Evolutionary conservation across 169 alveolate species (phyloP), one percentile per base, ranked within the genome.

Genomic region (Plasmodium cynomolgi): DNA sequence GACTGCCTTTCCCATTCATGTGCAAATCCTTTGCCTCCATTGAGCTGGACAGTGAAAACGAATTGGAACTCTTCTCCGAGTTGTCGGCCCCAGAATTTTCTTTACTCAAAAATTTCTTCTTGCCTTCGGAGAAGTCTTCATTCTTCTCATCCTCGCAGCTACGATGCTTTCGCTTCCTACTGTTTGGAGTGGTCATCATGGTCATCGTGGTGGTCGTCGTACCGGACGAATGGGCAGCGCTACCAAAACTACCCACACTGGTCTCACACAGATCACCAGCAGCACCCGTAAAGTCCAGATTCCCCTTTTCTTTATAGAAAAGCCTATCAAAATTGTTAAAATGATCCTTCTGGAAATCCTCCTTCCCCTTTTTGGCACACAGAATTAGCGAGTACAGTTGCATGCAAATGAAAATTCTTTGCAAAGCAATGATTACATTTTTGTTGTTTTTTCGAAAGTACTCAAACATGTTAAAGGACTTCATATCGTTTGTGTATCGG

Each of bases 381-480:
- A 90, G 68, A 80, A 90, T 50, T 23, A 90, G 54, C 0, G 94
- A 90, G 47, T 90, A 90, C 75, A 90, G 1, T 34, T 90, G 94
- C 94, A 90, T 90, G 75, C 94, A 90, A 11, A 90, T 41, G 29
- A 90, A 90, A 34, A 90, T 80, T 80, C 94, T 79, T 56, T 90
- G 94, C 11, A 90, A 44, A n/a, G 94, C 91, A 13, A 90, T 81
- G 11, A 90, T 90, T 80, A 90, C 94, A 81, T 80, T 90, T 20
- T 90, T 90, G 73, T 68, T 90, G n/a, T 90, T 80, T 90, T 90
- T 90, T 54, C 94, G 68, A 90, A 90, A 90, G 68, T 58, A 80
- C 73, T 58, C 88, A 90, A 90, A 90, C 94, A 90, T 90, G 74
- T 54, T 80, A 56, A 90, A 90, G 15, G 90, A 90, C n/a, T 80